A percentile compares a stretch with the other conserved stretches of the same genome.
These are phyloP conservation scores for Cadophora sp. DNA, from an alignment of 2,329 filamentous ascomycete genomes.

Conservation along the genomic window DNA sequence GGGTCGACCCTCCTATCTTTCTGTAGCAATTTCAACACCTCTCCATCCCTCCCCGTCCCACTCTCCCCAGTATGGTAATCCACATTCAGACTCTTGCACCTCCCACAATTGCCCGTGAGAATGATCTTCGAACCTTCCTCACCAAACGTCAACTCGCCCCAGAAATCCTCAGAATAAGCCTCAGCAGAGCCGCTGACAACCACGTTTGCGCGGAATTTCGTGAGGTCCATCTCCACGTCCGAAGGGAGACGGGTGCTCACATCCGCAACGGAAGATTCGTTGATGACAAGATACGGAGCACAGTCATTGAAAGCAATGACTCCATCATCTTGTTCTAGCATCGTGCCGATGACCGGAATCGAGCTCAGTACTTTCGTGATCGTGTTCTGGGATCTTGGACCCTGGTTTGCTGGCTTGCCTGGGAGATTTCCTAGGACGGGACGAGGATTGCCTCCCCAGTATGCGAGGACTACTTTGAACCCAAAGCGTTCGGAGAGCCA, in stretches of 20 bases:
- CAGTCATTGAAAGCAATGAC: constrained; percentile 76
- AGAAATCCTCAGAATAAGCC: constrained; percentile 75
- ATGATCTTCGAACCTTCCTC: constrained; percentile 50
- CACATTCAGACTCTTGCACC: constrained; percentile 74
- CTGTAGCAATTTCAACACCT: constrained; percentile 73
- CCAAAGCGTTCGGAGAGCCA: constrained; percentile 76
- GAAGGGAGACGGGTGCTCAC: constrained; percentile 63
- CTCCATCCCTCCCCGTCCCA: constrained; percentile 62
- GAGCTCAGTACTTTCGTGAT: constrained; percentile 30
- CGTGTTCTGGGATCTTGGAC: constrained; percentile 23
- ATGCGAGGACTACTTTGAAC: constrained; percentile 65
- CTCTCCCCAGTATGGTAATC: constrained; percentile 70
- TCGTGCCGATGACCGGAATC: constrained; percentile 33
- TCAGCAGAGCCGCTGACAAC: constrained; percentile 64
- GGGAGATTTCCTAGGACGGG: constrained; percentile 61
- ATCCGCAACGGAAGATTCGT: constrained; percentile 71
- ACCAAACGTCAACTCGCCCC: constrained; percentile 50
- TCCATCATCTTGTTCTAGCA: constrained; percentile 45
- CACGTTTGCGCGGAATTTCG: constrained; percentile 77
- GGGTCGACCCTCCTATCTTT: constrained; percentile 72
- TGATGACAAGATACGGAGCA: constrained; percentile 77
- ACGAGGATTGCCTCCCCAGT: constrained; percentile 67
- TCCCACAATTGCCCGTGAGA: constrained; percentile 72
- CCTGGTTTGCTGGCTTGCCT: constrained; percentile 31
- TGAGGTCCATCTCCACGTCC: constrained; percentile 63